Percentiles rank a stretch among this genome's conserved stretches.
These are phyloP conservation scores for Entamoeba dispar DNA, from an alignment of 208 protist species.

Conservation along the genomic window DNA sequence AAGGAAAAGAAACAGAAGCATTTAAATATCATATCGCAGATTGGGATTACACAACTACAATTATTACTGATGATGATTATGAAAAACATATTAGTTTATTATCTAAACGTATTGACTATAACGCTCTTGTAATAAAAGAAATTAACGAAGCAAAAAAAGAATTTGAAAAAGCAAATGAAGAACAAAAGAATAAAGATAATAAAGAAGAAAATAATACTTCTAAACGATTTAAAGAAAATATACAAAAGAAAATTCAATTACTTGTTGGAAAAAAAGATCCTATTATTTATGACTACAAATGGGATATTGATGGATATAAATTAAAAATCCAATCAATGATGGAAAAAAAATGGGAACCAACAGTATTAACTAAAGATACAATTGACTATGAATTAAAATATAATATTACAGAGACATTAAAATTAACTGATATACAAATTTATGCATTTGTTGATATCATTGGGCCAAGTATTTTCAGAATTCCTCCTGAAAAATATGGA, in stretches of 20 bases:
- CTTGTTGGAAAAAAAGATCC: not conserved
- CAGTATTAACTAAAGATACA: not conserved
- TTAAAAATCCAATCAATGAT: not conserved
- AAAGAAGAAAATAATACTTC: too few relatives aligned
- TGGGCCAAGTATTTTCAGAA: not conserved
- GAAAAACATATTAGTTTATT: not conserved
- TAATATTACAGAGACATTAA: not conserved
- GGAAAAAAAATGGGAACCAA: not conserved
- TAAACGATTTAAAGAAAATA: not conserved
- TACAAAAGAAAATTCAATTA: not conserved
- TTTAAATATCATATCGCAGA: not conserved
- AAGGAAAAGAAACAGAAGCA: not conserved
- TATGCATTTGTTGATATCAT: not conserved
- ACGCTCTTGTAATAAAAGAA: not conserved
- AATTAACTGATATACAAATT: not conserved
- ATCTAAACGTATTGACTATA: not conserved
- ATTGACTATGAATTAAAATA: not conserved
- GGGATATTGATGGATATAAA: not conserved
- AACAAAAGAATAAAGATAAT: not conserved
- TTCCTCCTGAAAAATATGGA: not conserved
- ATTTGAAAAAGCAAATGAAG: not conserved
- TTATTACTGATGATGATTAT: not conserved
- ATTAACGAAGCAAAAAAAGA: not conserved
- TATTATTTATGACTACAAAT: not conserved
- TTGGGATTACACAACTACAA: not conserved